Evolutionary conservation across 2,329 filamentous ascomycete species (phyloP).

Genomic region (Didymella lethalis): DNA sequence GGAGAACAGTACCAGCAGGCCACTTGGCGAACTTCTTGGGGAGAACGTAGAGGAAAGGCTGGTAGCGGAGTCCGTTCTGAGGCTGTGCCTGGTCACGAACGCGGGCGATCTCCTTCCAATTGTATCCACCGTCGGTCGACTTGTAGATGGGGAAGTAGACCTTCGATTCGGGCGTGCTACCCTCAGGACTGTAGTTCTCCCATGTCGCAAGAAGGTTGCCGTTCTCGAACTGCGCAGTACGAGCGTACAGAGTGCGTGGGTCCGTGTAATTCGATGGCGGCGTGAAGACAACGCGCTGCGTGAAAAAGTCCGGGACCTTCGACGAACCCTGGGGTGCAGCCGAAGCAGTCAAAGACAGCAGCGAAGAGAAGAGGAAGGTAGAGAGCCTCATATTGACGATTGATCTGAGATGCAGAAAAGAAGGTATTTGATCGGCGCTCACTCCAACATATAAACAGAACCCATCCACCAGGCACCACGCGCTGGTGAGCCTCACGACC

Average conservation of each 20-base stretch:
- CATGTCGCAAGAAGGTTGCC: conserved; percentile 60
- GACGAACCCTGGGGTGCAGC: conserved; percentile 34
- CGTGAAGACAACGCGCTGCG: conserved; percentile 52
- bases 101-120: conserved; percentile 69
- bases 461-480: conserved; percentile 2
- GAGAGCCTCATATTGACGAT: conserved; percentile 44
- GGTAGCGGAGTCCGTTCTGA: conserved; percentile 71
- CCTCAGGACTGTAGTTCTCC: conserved; percentile 62
- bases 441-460: conserved; percentile 12
- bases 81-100: conserved; percentile 72
- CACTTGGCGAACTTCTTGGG: conserved; percentile 65
- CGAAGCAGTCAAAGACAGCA: conserved; percentile 29
- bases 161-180: conserved; percentile 38
- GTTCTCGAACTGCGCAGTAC: conserved; percentile 57
- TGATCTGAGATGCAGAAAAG: conserved; percentile 10
- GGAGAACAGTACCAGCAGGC: conserved; percentile 68
- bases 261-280: conserved; percentile 57
- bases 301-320: conserved; percentile 38
- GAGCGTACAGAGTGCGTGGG: conserved; percentile 61
- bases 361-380: conserved; percentile 35
- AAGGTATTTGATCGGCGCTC: conserved; percentile 9
- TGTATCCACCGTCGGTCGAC: conserved; percentile 57
- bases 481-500: conserved; percentile 7
- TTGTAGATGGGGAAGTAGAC: conserved; percentile 58
- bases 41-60: conserved; percentile 73